Evolutionary conservation across 2,329 filamentous ascomycete species (phyloP).

Genomic region (Magnaporthiopsis incrustans): DNA sequence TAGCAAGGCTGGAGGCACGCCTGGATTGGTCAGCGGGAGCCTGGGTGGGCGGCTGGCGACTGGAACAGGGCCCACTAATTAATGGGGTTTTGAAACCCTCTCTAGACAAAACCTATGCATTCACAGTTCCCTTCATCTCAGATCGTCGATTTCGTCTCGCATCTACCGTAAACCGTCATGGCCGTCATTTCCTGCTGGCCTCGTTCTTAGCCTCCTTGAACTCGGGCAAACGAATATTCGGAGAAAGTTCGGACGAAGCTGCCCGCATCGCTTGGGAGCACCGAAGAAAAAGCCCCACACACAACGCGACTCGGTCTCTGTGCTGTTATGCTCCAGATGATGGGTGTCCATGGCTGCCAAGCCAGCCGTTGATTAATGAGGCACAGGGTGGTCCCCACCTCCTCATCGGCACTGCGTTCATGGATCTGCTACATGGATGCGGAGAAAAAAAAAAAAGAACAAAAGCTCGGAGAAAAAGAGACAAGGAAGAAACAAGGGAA

Average conservation of each 20-base stretch:
- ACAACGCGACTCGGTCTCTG: background rate
- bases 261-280: background rate
- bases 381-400: background rate
- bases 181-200: background rate
- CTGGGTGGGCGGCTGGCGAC: background rate
- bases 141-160: background rate
- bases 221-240: background rate
- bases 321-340: background rate
- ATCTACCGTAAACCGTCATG: background rate
- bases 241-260: background rate
- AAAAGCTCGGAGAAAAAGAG: background rate
- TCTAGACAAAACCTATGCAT: background rate
- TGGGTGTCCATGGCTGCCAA: background rate
- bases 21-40: background rate
- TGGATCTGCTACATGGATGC: background rate
- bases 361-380: too few relatives aligned
- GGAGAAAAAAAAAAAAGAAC: background rate
- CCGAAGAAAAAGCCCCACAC: background rate
- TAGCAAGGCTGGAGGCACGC: background rate
- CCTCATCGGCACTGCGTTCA: background rate
- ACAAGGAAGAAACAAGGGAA: background rate
- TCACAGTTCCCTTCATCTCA: too few relatives aligned
- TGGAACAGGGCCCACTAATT: background rate
- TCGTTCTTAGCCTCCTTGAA: background rate
- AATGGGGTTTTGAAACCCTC: background rate